Evolutionary conservation across 1,284 basidiomycete genomes (phyloP), one percentile per base, ranked within the genome.

Genomic region (Microbotryum lychnidis-dioicae): DNA sequence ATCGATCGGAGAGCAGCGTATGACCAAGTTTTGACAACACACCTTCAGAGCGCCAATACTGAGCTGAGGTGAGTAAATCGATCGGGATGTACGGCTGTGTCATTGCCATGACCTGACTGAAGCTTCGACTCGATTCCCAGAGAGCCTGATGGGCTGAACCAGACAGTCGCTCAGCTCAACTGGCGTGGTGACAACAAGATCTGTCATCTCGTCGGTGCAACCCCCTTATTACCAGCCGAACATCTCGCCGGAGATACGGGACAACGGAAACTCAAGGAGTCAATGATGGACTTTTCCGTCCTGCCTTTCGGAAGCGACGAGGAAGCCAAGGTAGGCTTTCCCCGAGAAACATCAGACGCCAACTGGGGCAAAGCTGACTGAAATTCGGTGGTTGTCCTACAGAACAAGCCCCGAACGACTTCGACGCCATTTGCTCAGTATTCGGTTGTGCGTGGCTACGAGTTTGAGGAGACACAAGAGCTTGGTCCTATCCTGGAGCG

Each of bases 161-260:
- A 21, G 5, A 45, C 83, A 47, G 79, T 77, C 33, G 71, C 75
- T 5, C 78, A 80, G 52, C 76, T 87, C 50, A 83, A 82, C 68
- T 80, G 79, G 76, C 76, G 80, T 25, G 81, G 79, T 33, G 76
- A 77, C 49, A 80, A 80, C 55, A 80, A 79, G 16, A 82, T 87
- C 65, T 79, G 79, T n/a, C 77, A 82, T 49, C 77, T 89, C 16
- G 74, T 75, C 54, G 87, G 86, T 9, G 71, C 77, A 4, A 77
- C 84, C 52, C 83, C 82, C 2, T 66, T 80, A 20, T 52, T 45
- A 20, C 58, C 67, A 0, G 48, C 54, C 2, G 25, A 58, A 1
- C 57, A 46, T n/a, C 53, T 52, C 25, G 7, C 3, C 6, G 42
- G 48, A 4, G 37, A 49, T 31, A 21, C 3, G 1, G 54, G 54